Base-by-base conservation (phyloP, 2,329 filamentous ascomycete species). In the Colletotrichum theobromicola region DNA sequence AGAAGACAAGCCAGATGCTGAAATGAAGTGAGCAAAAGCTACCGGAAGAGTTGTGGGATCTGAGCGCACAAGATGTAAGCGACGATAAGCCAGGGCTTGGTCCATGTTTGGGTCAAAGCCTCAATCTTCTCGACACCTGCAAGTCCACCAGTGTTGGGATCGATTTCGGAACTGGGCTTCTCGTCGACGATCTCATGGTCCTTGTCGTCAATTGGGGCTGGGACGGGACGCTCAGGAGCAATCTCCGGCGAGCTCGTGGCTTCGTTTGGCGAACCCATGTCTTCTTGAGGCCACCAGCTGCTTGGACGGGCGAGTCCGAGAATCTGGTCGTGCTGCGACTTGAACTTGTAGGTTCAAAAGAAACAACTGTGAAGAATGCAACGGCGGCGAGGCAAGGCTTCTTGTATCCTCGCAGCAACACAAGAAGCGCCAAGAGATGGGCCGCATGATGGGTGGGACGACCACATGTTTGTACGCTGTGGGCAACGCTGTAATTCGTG, bases 1-100 rank as follows among this genome's bases (percentile, higher is more conserved):
- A 85, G 67, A 84, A 83, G 73, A 88, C 81, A 2, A 87, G 75
- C 77, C 84, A 88, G 63, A 88, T 83, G 42, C 85, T 87, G 67
- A 18, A 21, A 5, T 13, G 21, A 32, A 68, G 70, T 32, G 13
- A 26, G 35, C 21, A 12, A 21, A 53, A 13, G 8, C 53, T 15
- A 21, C 18, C n/a, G n/a, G n/a, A 46, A 46, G n/a, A 46, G 5
- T 46, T 13, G n/a, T 18, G 42, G 10, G 13, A 0, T 12, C n/a
- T 46, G 10, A 4, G 37, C 83, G 71, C 78, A 87, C 86, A 86
- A 78, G 50, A 77, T 79, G 75, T 86, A 87, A 67, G 84, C 83
- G 66, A 77, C 74, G 79, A 82, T 83, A 70, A 86, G 77, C n/a
- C 81, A 81, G 76, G 80, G 82, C 58, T 77, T 81, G 55, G 79